These are phyloP conservation scores for Fimicolochytrium jonesii DNA, from an alignment of 192 early-diverging fungal genomes.

Conservation along the genomic window DNA sequence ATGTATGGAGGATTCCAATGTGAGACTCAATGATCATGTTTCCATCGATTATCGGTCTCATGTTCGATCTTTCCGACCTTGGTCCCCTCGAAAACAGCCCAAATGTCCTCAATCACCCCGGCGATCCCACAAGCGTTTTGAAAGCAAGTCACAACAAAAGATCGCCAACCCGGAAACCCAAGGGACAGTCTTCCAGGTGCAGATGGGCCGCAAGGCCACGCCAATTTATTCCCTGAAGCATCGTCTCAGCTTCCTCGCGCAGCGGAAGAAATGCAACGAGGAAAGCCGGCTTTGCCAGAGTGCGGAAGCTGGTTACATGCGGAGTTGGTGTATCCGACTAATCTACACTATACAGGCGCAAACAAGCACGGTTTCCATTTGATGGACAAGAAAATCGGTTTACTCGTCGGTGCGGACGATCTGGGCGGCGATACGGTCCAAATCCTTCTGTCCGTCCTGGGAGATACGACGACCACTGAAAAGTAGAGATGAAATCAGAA, in stretches of 20 bases:
- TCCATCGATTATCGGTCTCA: too few species aligned
- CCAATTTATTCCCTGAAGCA: neutral
- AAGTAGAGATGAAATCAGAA: constrained; percentile 6
- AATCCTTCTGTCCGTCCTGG: constrained; percentile 94
- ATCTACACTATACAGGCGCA: neutral
- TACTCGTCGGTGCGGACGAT: constrained; percentile 33
- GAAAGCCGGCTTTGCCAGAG: neutral
- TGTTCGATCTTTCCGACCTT: too few species aligned
- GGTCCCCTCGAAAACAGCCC: too few species aligned
- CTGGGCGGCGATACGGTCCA: constrained; percentile 91
- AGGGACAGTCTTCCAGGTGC: too few species aligned
- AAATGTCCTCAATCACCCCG: too few species aligned
- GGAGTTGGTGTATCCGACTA: neutral
- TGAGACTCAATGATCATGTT: too few species aligned
- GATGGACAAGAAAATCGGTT: neutral
- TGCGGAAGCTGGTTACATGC: neutral
- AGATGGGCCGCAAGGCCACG: neutral
- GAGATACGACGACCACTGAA: constrained; percentile 90
- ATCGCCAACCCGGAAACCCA: too few species aligned
- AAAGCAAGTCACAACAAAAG: too few species aligned
- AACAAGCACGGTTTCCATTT: neutral
- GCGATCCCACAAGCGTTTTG: too few species aligned
- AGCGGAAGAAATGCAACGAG: neutral
- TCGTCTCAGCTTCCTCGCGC: neutral
- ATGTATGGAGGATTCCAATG: too few species aligned